Evolutionary conservation across 345 rosid species (phyloP), one percentile per base, ranked within the genome.

Genomic region (Leavenworthia alabamica): DNA sequence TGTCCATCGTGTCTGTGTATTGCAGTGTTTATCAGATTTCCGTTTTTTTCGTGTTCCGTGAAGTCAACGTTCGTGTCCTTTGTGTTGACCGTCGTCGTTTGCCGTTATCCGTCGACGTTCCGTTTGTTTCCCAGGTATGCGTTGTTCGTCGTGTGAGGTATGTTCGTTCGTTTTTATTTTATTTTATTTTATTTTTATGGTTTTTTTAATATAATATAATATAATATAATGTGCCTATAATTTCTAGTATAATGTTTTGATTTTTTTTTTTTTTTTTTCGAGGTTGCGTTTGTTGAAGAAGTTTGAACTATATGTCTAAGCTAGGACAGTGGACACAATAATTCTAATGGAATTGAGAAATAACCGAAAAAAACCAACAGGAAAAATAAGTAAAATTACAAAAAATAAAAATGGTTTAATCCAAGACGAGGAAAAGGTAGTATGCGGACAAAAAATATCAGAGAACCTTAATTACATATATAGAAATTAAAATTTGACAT

Each of bases 61-160:
- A 48, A 35, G 59, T 33, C 64, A 47, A 54, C 63, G 67, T 69
- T 24, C 15, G 33, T 35, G 36, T 55, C 3, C 6, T 24, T 10
- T 27, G 70, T 22, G 71, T 42, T 42, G 61, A 49, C 61, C 49
- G 48, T 55, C 50, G 53, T 7, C 53, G 52, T 42, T 61, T 37
- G n/a, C 24, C 0, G 4, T 54, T 40, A 56, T 47, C 40, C n/a
- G n/a, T 15, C n/a, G 17, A 7, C 28, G 46, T 55, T 15, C 7
- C 53, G 60, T 71, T 63, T 31, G 1, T 32, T 47, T 56, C 48
- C 75, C 24, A 56, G 70, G 70, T 63, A 37, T 3, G 52, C 45
- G 63, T 47, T 40, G 57, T 45, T 43, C 62, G 65, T 62, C 61
- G 64, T 47, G 31, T 39, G 12, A 62, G 64, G 74, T 70, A 62